Evolutionary conservation across 164 flowering plant species (phyloP), one percentile per base, ranked within the genome.

Genomic region (Liquidambar formosana): DNA sequence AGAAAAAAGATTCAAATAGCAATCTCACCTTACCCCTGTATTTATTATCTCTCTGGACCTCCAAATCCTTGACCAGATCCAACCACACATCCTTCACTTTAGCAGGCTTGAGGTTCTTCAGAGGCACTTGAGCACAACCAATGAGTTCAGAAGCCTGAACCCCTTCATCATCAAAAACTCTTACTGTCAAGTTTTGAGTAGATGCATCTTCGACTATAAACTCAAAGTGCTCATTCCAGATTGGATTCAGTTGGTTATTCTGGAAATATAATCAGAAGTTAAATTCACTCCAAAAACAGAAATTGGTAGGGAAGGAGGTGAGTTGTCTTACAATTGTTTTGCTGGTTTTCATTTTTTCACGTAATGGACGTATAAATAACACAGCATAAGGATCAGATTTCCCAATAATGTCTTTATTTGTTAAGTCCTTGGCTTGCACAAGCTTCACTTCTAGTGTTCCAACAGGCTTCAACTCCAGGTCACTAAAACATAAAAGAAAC

Each of bases 211-310:
- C 99, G 47, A 96, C 91, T n/a, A 81, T 66, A 63, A 96, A 96
- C 71, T 96, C 95, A 67, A 84, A 96, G 79, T 96, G 97, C 69
- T 96, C 99, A 67, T 95, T 95, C 99, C 99, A 96, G 21, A 96
- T 76, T 19, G 99, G 99, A 77, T 92, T 91, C 83, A 96, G 73
- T 44, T 91, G 77, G 72, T 96, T 96, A 75, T 81, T 85, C 99
- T 96, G 90, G 60, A 75, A 14, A 79, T 69, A 60, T 2, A 44
- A 25, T 54, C n/a, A 14, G 1, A 0, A 12, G 18, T 28, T 26
- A 23, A 15, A 63, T 33, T 33, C 41, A 33, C 41, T 33, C 41
- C 41, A 33, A 33, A 48, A 57, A 58, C 68, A 54, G 28, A 5
- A 19, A 25, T 8, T 45, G 48, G 12, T 8, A 13, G 14, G 47